Evolutionary conservation across 305 asterid species (phyloP).

Genomic region (Coffea humblotiana): DNA sequence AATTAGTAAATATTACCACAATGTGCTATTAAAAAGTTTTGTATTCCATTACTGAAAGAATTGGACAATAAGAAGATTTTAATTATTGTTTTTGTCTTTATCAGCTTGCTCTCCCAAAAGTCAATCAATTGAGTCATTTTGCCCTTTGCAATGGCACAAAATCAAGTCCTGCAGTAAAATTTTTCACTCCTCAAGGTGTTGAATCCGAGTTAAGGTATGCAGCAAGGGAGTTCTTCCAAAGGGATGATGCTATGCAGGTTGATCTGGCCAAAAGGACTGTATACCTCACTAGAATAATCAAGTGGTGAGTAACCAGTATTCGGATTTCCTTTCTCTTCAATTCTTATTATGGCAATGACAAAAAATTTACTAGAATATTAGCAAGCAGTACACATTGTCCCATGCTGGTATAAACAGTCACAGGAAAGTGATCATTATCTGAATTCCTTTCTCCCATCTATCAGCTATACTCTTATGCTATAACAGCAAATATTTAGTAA

Average conservation of each 20-base stretch:
- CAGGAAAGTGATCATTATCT: neutral
- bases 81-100: constrained; percentile 11
- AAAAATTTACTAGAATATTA: neutral
- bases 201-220: constrained; percentile 72
- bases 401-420: neutral
- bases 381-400: neutral
- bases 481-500: too few relatives aligned
- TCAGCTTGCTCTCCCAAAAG: constrained; percentile 64
- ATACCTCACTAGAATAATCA: constrained; percentile 59
- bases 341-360: neutral
- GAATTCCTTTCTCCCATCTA: neutral
- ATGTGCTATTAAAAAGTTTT: neutral
- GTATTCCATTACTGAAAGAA: neutral
- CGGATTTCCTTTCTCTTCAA: neutral
- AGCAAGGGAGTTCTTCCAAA: constrained; percentile 68
- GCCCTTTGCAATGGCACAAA: constrained; percentile 77
- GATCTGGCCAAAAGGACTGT: constrained; percentile 81
- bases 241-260: constrained; percentile 73
- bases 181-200: constrained; percentile 55
- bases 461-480: neutral
- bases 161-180: constrained; percentile 78
- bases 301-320: constrained; percentile 50
- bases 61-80: neutral
- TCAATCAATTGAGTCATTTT: constrained; percentile 70
- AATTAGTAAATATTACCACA: neutral